Percentiles rank a stretch among this genome's conserved stretches.
phyloP scores from a whole-genome alignment of 192 early-diverging fungal species.

The Tieghemiomyces parasiticus region DNA sequence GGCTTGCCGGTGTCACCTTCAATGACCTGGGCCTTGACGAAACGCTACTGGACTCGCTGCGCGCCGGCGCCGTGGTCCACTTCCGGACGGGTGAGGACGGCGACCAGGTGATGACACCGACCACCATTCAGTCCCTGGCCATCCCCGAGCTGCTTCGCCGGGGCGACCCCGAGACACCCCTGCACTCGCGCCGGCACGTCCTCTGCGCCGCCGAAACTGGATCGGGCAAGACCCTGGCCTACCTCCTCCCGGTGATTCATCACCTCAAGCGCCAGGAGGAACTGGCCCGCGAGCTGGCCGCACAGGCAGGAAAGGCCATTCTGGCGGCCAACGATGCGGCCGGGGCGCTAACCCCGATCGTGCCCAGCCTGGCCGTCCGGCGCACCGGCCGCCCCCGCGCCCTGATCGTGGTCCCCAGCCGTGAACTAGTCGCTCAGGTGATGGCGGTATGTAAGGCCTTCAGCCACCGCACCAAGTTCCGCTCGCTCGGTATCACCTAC shows the following conservation, averaged over 20 bases:
- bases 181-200: slow-evolving; percentile 24
- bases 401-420: slow-evolving; percentile 74
- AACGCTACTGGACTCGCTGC: slow-evolving; percentile 34
- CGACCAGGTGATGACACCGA: slow-evolving; percentile 36
- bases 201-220: slow-evolving; percentile 83
- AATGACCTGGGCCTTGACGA: slow-evolving; percentile 43
- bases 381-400: slow-evolving; percentile 64
- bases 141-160: slow-evolving; percentile 50
- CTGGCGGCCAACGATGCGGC: neutral
- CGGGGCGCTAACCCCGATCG: slow-evolving; percentile 5
- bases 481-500: slow-evolving; percentile 43
- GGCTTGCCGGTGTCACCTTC: slow-evolving; percentile 25
- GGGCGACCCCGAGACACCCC: neutral
- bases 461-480: slow-evolving; percentile 48
- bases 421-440: slow-evolving; percentile 75
- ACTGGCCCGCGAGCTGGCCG: slow-evolving; percentile 15
- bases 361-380: slow-evolving; percentile 25
- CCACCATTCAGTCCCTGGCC: slow-evolving; percentile 69
- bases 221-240: slow-evolving; percentile 83
- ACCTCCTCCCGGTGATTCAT: slow-evolving; percentile 64
- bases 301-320: neutral
- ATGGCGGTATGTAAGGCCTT: slow-evolving; percentile 52
- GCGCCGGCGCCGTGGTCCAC: slow-evolving; percentile 10
- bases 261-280: slow-evolving; percentile 52
- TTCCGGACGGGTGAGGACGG: slow-evolving; percentile 10